These are phyloP conservation scores for Globisporangium irregulare DNA, from an alignment of 352 stramenopile genomes.

Conservation along the genomic window DNA sequence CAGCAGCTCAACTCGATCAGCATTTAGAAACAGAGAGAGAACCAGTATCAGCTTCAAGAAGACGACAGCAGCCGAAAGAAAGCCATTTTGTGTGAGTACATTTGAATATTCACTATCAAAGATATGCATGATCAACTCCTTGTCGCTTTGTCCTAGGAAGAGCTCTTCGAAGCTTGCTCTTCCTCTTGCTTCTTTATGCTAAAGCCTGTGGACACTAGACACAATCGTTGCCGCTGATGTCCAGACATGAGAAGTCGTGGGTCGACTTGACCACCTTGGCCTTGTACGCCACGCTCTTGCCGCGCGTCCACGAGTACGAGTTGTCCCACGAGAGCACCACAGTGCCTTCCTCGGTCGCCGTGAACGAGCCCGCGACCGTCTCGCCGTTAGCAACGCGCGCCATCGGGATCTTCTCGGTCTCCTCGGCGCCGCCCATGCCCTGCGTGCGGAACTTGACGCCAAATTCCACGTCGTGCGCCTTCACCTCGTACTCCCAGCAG, in stretches of 20 bases:
- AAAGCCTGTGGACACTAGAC: constrained; percentile 26
- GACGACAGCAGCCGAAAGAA: background rate
- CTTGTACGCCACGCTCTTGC: constrained; percentile 74
- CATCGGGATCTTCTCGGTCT: constrained; percentile 51
- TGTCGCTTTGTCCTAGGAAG: background rate
- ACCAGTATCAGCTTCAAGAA: background rate
- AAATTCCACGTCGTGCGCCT: constrained; percentile 63
- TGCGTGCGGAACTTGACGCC: constrained; percentile 71
- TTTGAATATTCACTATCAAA: background rate
- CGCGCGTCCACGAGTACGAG: constrained; percentile 62
- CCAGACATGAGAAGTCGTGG: constrained; percentile 69
- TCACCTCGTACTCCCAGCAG: constrained; percentile 75
- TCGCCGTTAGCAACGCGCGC: constrained; percentile 34
- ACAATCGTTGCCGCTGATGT: constrained; percentile 74
- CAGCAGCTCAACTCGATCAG: constrained; percentile 75
- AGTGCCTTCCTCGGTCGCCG: constrained; percentile 56
- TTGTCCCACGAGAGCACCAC: constrained; percentile 79
- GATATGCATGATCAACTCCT: background rate
- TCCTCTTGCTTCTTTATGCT: background rate
- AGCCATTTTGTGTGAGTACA: constrained; percentile 1
- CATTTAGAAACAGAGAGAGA: constrained; percentile 27
- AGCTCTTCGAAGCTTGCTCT: background rate
- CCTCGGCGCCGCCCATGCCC: constrained; percentile 57
- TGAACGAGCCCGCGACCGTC: constrained; percentile 54
- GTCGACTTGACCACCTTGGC: constrained; percentile 75